These are phyloP conservation scores for Sporormia fimetaria DNA, from an alignment of 495 filamentous ascomycete genomes.

Conservation along the genomic window DNA sequence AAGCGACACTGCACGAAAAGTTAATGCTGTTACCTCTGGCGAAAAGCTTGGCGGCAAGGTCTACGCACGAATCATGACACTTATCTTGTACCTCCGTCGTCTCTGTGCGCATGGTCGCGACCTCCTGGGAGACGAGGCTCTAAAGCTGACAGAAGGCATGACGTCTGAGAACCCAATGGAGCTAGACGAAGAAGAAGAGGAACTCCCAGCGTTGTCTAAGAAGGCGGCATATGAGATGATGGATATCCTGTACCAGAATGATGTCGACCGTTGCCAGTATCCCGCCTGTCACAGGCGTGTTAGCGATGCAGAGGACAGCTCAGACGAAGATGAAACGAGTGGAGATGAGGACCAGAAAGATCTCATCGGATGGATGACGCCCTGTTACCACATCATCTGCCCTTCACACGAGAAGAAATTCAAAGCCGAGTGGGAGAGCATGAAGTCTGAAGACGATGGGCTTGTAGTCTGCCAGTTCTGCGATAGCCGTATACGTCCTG, in stretches of 20 bases:
- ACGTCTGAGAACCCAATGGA: conserved; percentile 74
- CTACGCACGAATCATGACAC: conserved; percentile 80
- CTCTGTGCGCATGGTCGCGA: conserved; percentile 89
- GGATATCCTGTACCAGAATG: conserved; percentile 65
- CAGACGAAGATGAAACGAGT: conserved; percentile 26
- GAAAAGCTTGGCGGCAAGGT: conserved; percentile 63
- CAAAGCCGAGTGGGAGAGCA: conserved; percentile 19
- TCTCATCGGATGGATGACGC: conserved; percentile 63
- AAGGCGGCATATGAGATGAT: conserved; percentile 73
- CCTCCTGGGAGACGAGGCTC: conserved; percentile 69
- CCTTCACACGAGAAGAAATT: conserved; percentile 52
- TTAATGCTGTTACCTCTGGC: conserved; percentile 42
- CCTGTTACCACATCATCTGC: conserved; percentile 78
- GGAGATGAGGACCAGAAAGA: conserved; percentile 39
- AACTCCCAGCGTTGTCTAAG: conserved; percentile 42
- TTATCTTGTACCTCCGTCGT: conserved; percentile 79
- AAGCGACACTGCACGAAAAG: conserved; percentile 50
- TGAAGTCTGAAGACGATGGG: conserved; percentile 29
- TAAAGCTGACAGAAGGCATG: conserved; percentile 64
- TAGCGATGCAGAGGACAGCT: neutral
- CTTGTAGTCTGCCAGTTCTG: conserved; percentile 55
- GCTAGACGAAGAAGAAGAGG: conserved; percentile 62
- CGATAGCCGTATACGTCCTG: conserved; percentile 43
- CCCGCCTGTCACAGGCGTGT: conserved; percentile 52
- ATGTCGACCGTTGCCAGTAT: conserved; percentile 53